phyloP scores from a whole-genome alignment of 2,329 filamentous ascomycete genomes.

The Metarhizium humberi region DNA sequence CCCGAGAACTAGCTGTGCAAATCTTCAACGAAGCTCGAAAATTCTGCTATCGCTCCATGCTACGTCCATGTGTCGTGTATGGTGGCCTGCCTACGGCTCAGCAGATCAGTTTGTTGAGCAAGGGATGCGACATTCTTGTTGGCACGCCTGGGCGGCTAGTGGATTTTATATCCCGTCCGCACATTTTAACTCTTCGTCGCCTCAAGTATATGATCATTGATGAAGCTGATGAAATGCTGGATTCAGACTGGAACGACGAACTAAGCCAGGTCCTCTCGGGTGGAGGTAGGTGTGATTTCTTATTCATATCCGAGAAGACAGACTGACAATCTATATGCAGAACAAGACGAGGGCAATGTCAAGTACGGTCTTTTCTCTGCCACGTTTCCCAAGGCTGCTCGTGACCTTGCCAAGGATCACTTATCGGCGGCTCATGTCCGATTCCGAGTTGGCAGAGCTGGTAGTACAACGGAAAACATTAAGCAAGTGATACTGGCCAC shows the following conservation, averaged over 20 bases:
- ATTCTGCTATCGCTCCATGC: constrained; percentile 88
- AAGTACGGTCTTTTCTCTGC: constrained; percentile 84
- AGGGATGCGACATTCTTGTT: constrained; percentile 83
- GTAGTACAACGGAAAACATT: constrained; percentile 76
- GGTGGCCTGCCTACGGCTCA: constrained; percentile 66
- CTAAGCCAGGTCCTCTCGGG: constrained; percentile 69
- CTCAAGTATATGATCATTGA: constrained; percentile 80
- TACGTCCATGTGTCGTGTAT: constrained; percentile 84
- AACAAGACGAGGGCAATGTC: constrained; percentile 61
- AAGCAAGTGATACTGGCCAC: constrained; percentile 65
- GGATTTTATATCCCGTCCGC: constrained; percentile 69
- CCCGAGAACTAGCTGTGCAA: constrained; percentile 83
- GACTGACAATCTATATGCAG: constrained; percentile 34
- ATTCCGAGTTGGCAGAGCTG: constrained; percentile 79
- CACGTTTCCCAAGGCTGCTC: constrained; percentile 77
- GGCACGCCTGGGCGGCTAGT: constrained; percentile 79
- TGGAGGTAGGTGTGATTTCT: constrained; percentile 54
- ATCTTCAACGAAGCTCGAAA: constrained; percentile 93
- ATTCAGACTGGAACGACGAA: constrained; percentile 67
- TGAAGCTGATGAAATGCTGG: constrained; percentile 89
- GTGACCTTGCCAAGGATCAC: constrained; percentile 67
- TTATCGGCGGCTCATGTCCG: constrained; percentile 66
- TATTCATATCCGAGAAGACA: constrained; percentile 4
- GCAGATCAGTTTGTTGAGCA: constrained; percentile 64
- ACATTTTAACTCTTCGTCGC: constrained; percentile 62